Conservation (phyloP, 768 basidiomycete species). For the Glaciozyma antarctica region DNA sequence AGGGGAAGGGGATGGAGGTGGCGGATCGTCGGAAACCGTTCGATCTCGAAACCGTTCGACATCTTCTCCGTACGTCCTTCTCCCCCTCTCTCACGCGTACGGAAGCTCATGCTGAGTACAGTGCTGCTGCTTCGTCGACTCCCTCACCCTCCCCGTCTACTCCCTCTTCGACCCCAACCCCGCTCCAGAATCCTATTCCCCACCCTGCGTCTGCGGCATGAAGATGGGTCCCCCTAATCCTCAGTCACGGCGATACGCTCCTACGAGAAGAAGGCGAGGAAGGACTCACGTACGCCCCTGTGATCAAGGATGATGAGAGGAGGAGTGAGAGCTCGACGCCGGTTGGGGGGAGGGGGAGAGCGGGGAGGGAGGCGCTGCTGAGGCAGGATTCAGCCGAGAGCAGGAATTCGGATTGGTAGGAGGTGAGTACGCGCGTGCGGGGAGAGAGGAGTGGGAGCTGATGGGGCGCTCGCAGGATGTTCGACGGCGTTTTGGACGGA, state of each 20-base stretch:
- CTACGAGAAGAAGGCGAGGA: constrained; percentile 3
- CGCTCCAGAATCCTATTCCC: not conserved
- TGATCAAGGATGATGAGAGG: not conserved
- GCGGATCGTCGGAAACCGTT: constrained; percentile 4
- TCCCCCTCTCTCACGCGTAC: not conserved
- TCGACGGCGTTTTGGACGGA: too few species aligned
- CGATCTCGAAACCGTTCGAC: constrained; percentile 22
- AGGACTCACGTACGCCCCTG: not conserved
- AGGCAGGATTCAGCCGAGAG: too few species aligned
- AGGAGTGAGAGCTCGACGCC: too few species aligned
- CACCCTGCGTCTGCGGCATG: constrained; percentile 1
- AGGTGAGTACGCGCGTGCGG: too few species aligned
- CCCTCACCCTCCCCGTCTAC: constrained; percentile 28
- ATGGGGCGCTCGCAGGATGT: too few species aligned
- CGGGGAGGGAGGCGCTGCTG: too few species aligned
- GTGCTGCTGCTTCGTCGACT: constrained; percentile 33
- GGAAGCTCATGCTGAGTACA: not conserved
- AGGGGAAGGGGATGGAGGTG: not conserved
- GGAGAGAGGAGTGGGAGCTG: too few species aligned
- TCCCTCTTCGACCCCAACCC: constrained; percentile 26
- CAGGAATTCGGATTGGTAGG: too few species aligned
- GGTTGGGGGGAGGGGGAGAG: too few species aligned
- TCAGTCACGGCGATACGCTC: not conserved
- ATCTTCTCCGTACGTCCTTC: constrained; percentile 16
- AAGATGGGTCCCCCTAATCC: not conserved